Percentiles rank a stretch among this genome's conserved stretches.
Conservation (phyloP, 345 rosid genomes). For the Aquilaria malaccensis region DNA sequence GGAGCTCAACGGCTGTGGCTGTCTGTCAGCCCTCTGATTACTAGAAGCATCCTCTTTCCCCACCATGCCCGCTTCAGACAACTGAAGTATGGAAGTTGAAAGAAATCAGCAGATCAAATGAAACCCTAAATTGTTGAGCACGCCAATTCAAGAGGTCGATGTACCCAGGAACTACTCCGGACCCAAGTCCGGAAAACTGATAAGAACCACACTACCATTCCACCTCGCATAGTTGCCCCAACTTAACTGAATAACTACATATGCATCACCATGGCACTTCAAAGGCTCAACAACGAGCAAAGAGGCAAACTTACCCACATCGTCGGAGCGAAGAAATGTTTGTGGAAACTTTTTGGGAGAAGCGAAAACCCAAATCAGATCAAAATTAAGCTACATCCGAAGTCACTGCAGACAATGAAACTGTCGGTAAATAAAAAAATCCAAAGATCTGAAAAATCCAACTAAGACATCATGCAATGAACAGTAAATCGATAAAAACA, state of each 20-base stretch:
- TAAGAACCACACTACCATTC: constrained; percentile 9
- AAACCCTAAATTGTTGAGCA: constrained; percentile 10
- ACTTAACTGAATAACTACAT: too few relatives aligned
- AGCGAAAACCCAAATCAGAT: constrained; percentile 27
- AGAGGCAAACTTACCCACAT: not conserved
- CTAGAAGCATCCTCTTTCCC: constrained; percentile 71
- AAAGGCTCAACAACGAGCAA: not conserved
- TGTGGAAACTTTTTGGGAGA: constrained; percentile 7
- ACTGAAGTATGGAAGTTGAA: constrained; percentile 7
- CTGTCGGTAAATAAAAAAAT: constrained; percentile 9
- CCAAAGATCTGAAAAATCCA: not conserved
- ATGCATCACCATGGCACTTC: constrained; percentile 3
- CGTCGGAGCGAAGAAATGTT: constrained; percentile 5
- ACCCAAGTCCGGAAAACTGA: constrained; percentile 3
- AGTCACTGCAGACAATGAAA: constrained; percentile 28
- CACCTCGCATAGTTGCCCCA: too few relatives aligned
- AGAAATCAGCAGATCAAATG: constrained; percentile 19
- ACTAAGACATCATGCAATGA: not conserved
- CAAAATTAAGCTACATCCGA: constrained; percentile 19
- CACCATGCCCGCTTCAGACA: constrained; percentile 55
- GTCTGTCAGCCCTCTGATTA: constrained; percentile 32
- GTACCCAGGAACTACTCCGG: not conserved
- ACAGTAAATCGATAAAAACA: constrained; percentile 11
- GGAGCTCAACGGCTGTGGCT: constrained; percentile 48
- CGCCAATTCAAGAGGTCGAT: constrained; percentile 4